Evolutionary conservation across 1,284 basidiomycete genomes (phyloP).

Genomic region (Apiotrichum sp.): DNA sequence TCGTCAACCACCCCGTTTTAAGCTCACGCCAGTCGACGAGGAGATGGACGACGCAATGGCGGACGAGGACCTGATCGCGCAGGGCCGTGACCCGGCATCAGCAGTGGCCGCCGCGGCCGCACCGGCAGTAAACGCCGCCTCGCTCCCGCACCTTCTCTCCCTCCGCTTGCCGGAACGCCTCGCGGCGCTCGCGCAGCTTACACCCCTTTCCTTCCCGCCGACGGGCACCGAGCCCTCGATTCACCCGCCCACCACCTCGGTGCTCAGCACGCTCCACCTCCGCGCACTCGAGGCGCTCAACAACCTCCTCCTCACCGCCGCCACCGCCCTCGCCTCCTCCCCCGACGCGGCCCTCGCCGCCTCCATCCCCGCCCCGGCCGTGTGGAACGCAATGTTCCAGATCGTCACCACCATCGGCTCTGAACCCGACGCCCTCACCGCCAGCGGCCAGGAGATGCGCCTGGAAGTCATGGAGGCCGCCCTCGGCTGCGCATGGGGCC

Average conservation of each 20-base stretch:
- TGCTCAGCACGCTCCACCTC: constrained; percentile 70
- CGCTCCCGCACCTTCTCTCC: constrained; percentile 46
- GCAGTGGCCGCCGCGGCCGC: constrained; percentile 34
- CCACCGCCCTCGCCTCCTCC: constrained; percentile 20
- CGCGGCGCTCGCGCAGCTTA: constrained; percentile 62
- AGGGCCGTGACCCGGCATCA: constrained; percentile 39
- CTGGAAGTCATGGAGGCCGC: constrained; percentile 43
- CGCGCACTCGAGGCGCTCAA: constrained; percentile 83
- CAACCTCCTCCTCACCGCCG: constrained; percentile 71
- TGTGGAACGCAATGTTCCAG: constrained; percentile 76
- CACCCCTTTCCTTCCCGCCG: constrained; percentile 72
- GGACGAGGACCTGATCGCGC: constrained; percentile 44
- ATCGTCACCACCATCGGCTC: constrained; percentile 49
- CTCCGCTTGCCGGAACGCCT: constrained; percentile 53
- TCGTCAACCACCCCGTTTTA: no score
- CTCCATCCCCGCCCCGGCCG: constrained; percentile 54
- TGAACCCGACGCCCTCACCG: constrained; percentile 28
- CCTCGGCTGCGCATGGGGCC: constrained; percentile 47
- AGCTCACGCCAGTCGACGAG: constrained; percentile 42
- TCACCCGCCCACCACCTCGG: constrained; percentile 79
- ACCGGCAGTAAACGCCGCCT: constrained; percentile 23
- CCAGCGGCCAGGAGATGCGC: constrained; percentile 45
- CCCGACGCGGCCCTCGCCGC: constrained; percentile 6
- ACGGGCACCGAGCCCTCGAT: constrained; percentile 56
- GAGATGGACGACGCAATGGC: constrained; percentile 44